Conservation (phyloP, 2,329 filamentous ascomycete genomes). For the Exophiala spinifera region DNA sequence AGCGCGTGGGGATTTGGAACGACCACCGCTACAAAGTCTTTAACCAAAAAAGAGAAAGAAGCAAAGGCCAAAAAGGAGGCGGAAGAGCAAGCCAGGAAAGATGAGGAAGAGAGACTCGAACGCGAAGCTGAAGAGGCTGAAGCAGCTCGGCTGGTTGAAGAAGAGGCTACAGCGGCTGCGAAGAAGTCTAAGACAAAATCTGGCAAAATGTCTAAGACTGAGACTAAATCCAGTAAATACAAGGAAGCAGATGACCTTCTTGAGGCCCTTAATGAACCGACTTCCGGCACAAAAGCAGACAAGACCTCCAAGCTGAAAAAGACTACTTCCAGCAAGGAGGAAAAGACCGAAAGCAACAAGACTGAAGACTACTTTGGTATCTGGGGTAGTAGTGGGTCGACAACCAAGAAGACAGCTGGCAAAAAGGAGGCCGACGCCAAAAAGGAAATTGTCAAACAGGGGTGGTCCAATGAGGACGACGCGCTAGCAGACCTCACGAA, state of each 20-base stretch:
- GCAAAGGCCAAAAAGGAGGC: slow-evolving; percentile 43
- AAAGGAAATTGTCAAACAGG: slow-evolving; percentile 45
- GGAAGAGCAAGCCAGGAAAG: slow-evolving; percentile 30
- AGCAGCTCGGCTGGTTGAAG: slow-evolving; percentile 32
- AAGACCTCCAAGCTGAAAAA: slow-evolving; percentile 28
- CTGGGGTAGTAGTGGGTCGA: slow-evolving; percentile 29
- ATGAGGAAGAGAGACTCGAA: slow-evolving; percentile 32
- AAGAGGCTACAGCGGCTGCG: slow-evolving; percentile 28
- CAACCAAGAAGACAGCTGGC: slow-evolving; percentile 34
- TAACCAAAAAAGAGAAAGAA: slow-evolving; percentile 46
- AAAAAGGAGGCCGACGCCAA: slow-evolving; percentile 38
- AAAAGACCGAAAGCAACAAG: slow-evolving; percentile 24
- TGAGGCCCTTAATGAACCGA: slow-evolving; percentile 35
- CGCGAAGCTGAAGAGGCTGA: slow-evolving; percentile 36
- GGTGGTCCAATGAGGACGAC: slow-evolving; percentile 42
- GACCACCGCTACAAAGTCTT: slow-evolving; percentile 41
- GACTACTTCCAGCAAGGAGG: slow-evolving; percentile 28
- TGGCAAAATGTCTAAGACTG: slow-evolving; percentile 26
- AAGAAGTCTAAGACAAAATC: slow-evolving; percentile 35
- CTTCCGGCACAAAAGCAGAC: slow-evolving; percentile 18
- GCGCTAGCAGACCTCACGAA: slow-evolving; percentile 41
- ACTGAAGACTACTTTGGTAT: slow-evolving; percentile 30
- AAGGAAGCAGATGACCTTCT: slow-evolving; percentile 34
- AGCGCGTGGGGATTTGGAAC: slow-evolving; percentile 46
- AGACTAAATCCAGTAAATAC: slow-evolving; percentile 29